Conservation (phyloP, 805 yeast genomes). For the Teunomyces aglyptinius region DNA sequence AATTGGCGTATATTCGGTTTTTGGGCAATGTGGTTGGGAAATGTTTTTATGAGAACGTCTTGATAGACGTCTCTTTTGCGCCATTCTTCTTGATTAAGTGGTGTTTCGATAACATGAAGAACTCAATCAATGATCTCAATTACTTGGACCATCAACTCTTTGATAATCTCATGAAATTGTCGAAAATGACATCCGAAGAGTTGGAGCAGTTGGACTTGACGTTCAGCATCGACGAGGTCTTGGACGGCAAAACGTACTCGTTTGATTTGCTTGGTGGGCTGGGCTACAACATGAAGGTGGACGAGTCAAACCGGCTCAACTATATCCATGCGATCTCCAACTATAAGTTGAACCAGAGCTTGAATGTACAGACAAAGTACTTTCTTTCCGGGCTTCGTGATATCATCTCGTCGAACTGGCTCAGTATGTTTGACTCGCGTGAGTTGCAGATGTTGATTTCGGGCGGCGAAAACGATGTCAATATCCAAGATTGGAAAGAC, state of each 20-base stretch:
- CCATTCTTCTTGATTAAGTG: constrained; percentile 77
- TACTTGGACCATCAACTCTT: constrained; percentile 70
- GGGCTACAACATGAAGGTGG: constrained; percentile 61
- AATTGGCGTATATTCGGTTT: constrained; percentile 47
- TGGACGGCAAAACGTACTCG: constrained; percentile 36
- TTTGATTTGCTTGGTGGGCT: constrained; percentile 57
- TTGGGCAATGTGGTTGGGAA: constrained; percentile 86
- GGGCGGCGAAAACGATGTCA: constrained; percentile 70
- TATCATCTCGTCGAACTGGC: constrained; percentile 71
- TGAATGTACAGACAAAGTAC: constrained; percentile 55
- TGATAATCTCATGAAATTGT: constrained; percentile 58
- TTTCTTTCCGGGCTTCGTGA: constrained; percentile 71
- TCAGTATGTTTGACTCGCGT: constrained; percentile 76
- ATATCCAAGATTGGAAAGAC: constrained; percentile 63
- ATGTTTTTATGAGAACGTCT: constrained; percentile 78
- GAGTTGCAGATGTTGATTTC: constrained; percentile 77
- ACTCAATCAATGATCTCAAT: constrained; percentile 75
- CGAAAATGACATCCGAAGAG: constrained; percentile 53
- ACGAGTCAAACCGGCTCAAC: constrained; percentile 57
- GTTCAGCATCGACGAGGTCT: constrained; percentile 59
- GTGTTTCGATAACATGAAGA: constrained; percentile 48
- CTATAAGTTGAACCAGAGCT: constrained; percentile 67
- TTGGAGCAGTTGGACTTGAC: constrained; percentile 58
- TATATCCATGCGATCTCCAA: constrained; percentile 78
- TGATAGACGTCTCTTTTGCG: constrained; percentile 82